phyloP scores from a whole-genome alignment of 768 basidiomycete species.

The Lactarius evosmus region DNA sequence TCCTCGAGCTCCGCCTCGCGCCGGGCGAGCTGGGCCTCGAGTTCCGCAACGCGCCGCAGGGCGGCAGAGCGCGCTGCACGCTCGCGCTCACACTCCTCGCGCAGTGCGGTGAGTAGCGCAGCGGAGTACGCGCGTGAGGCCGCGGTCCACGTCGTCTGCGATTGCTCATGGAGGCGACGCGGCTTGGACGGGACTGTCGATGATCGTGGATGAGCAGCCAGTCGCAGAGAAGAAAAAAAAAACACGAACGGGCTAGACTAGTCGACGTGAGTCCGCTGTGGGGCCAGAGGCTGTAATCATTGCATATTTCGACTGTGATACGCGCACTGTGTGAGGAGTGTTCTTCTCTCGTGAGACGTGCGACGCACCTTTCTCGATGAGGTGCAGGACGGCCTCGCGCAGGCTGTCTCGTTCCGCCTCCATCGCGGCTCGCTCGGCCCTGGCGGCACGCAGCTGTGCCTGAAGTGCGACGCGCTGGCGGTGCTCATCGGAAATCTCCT shows the following conservation, averaged over 20 bases:
- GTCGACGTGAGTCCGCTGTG: constrained; percentile 21
- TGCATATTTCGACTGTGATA: constrained; percentile 26
- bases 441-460: constrained; percentile 35
- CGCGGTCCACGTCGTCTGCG: constrained; percentile 30
- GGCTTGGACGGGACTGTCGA: constrained; percentile 11
- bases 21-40: constrained; percentile 54
- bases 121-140: constrained; percentile 41
- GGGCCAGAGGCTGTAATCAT: constrained; percentile 27
- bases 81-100: constrained; percentile 45
- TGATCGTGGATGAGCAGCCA: background rate
- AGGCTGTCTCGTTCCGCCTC: constrained; percentile 53
- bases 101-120: constrained; percentile 43
- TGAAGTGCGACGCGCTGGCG: constrained; percentile 37
- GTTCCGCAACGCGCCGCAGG: constrained; percentile 41
- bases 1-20: constrained; percentile 55
- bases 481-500: constrained; percentile 40
- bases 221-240: background rate
- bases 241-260: constrained; percentile 7
- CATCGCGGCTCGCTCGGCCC: constrained; percentile 32
- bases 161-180: constrained; percentile 7
- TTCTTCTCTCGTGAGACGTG: background rate
- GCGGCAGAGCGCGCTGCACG: constrained; percentile 40
- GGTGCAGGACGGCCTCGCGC: constrained; percentile 48
- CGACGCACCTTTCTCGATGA: constrained; percentile 59
- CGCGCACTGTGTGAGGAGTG: background rate